Conservation (phyloP, 2,329 filamentous ascomycete genomes). For the Colletotrichum tanaceti region DNA sequence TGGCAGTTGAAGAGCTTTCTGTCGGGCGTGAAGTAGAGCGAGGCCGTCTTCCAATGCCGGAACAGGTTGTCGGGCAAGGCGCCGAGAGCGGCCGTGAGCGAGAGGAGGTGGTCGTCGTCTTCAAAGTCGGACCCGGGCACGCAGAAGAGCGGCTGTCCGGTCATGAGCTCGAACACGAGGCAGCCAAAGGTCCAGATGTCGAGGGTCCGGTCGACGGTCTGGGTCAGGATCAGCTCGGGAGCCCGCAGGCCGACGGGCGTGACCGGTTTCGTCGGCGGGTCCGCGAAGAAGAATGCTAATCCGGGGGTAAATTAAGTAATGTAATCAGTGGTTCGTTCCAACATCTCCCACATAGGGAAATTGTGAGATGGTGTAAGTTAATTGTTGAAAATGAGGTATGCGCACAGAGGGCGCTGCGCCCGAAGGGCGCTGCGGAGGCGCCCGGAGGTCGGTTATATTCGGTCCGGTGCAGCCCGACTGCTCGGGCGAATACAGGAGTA, state of each 20-base stretch:
- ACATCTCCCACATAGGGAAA: no score
- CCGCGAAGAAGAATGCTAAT: no score
- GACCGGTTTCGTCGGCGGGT: no score
- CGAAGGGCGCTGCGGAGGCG: no score
- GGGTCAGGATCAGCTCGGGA: constrained; percentile 46
- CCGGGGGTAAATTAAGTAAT: no score
- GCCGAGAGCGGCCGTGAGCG: constrained; percentile 42
- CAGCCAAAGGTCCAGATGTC: constrained; percentile 50
- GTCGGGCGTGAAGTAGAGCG: constrained; percentile 45
- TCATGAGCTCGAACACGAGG: constrained; percentile 48
- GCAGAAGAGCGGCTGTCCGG: constrained; percentile 47
- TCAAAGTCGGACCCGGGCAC: constrained; percentile 39
- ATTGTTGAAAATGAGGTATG: no score
- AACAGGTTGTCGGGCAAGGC: constrained; percentile 42
- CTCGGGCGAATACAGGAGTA: no score
- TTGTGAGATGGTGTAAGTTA: no score
- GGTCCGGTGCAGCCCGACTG: no score
- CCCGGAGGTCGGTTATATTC: no score
- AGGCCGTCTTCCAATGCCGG: constrained; percentile 44
- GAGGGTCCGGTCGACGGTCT: constrained; percentile 42
- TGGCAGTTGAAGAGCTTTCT: constrained; percentile 45
- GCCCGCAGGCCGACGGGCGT: constrained; percentile 32
- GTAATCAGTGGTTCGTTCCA: no score
- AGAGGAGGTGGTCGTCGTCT: constrained; percentile 45
- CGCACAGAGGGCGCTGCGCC: no score